These are phyloP conservation scores for Clonostachys solani DNA, from an alignment of 2,329 filamentous ascomycete genomes.

Conservation along the genomic window DNA sequence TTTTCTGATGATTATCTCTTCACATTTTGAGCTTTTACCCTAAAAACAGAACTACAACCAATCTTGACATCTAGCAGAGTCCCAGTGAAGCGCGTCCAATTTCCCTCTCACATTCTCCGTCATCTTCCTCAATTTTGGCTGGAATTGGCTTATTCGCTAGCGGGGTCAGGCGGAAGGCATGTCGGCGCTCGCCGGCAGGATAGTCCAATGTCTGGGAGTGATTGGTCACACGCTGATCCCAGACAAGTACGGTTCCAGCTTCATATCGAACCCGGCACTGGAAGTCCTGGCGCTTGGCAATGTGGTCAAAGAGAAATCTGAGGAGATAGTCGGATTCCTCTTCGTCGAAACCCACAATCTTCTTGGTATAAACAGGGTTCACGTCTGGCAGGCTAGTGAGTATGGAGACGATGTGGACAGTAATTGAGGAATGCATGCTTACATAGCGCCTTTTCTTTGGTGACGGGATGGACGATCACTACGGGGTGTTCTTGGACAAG, in stretches of 20 bases:
- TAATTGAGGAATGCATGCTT: conserved; percentile 51
- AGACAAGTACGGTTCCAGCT: conserved; percentile 69
- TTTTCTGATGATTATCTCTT: background rate
- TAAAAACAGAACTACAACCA: too few species aligned
- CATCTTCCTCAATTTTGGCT: background rate
- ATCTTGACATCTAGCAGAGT: background rate
- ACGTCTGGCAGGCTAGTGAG: background rate
- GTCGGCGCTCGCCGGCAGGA: conserved; percentile 28
- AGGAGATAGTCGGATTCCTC: conserved; percentile 72
- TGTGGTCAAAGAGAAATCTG: conserved; percentile 56
- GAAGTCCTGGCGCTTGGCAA: conserved; percentile 48
- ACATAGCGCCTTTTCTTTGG: conserved; percentile 73
- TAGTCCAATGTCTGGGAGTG: conserved; percentile 69
- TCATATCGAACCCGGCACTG: conserved; percentile 70
- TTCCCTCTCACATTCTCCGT: background rate
- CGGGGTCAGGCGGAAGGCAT: conserved; percentile 72
- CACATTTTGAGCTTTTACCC: background rate
- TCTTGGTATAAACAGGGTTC: conserved; percentile 43
- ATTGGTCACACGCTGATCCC: conserved; percentile 73
- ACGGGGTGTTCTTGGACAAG: conserved; percentile 62
- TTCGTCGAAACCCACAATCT: conserved; percentile 74
- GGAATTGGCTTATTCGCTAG: conserved; percentile 55
- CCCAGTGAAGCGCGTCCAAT: background rate
- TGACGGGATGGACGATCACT: conserved; percentile 70
- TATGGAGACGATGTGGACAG: conserved; percentile 27